Base-by-base conservation (phyloP, 495 filamentous ascomycete species). In the Recurvomyces mirabilis region DNA sequence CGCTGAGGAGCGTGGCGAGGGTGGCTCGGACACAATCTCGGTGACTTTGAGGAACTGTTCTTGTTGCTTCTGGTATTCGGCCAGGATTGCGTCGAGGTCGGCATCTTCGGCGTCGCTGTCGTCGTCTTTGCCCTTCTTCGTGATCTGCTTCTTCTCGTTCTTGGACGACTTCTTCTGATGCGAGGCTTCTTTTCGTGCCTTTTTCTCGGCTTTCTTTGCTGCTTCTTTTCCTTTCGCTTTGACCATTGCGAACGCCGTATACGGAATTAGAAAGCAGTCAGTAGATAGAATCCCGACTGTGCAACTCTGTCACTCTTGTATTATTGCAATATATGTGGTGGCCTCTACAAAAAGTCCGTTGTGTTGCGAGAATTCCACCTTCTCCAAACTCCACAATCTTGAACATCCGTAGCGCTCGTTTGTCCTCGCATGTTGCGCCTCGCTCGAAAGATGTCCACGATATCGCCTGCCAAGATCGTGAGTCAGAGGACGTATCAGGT, bases 51-150 rank as follows among this genome's bases (percentile, higher is more conserved):
- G 74, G 56, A 91, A 94, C 54, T 81, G 79, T 43, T 91, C 88
- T 68, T 98, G 91, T 64, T 72, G 59, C 43, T 61, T 59, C 42
- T 73, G 75, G 58, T 94, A 96, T 64, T 91, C 85, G 14, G 86
- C 87, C 11, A 96, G 78, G n/a, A 98, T 86, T n/a, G 80, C 77
- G 61, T 98, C 91, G 31, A 98, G 68, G 64, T 98, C 91, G n/a
- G 88, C 77, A 53, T 94, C 87, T 65, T 94, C 87, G 28, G 68
- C 82, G 57, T 91, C 83, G 59, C 81, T 87, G 56, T 86, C 84
- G 19, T 68, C 56, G 47, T 70, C 69, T 30, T 68, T 55, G 7
- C 55, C 47, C 47, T 74, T 75, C 23, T 60, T 59, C 51, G 77
- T 78, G 30, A 66, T 65, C 20, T 40, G 14, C 46, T 79, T 82